Percentiles rank a stretch among this genome's conserved stretches.
Conservation (phyloP, 2,329 filamentous ascomycete genomes). For the Dryadomyces sulphureus region DNA sequence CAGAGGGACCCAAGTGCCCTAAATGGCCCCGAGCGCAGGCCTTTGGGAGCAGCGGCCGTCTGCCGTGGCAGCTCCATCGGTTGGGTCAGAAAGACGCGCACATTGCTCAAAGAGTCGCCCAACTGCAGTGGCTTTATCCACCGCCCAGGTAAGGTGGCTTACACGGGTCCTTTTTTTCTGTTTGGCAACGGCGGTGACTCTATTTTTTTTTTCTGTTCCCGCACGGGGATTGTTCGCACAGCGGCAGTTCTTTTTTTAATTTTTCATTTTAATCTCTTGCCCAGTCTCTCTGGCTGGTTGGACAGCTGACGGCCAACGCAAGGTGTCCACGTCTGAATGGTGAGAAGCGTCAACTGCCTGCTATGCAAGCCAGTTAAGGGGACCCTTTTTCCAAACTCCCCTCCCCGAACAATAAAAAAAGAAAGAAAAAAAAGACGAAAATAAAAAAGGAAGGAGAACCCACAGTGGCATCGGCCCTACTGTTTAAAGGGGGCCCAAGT, state of each 20-base stretch:
- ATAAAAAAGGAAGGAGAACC: not conserved
- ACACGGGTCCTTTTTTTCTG: not conserved
- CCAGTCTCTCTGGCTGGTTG: not conserved
- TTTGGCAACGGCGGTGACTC: not conserved
- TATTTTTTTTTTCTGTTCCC: not conserved
- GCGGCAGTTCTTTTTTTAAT: too few species aligned
- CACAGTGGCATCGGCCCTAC: constrained; percentile 1
- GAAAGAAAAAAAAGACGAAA: too few species aligned
- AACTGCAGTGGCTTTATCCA: not conserved
- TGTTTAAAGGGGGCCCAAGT: constrained; percentile 9
- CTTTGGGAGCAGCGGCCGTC: too few species aligned
- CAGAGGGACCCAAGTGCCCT: too few species aligned
- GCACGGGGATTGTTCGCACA: not conserved
- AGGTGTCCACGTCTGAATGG: constrained; percentile 8
- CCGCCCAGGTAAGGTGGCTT: not conserved
- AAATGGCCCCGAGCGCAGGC: too few species aligned
- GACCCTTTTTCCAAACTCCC: not conserved
- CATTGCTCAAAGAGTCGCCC: not conserved
- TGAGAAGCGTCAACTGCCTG: constrained; percentile 9
- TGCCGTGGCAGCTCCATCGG: not conserved
- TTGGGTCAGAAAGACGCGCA: not conserved
- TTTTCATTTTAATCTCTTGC: too few species aligned
- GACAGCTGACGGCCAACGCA: constrained; percentile 1
- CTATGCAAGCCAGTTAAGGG: constrained; percentile 1
- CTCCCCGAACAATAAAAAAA: too few species aligned